Conservation (phyloP, 257 asterid genomes). For the Oldenlandia corymbosa region DNA sequence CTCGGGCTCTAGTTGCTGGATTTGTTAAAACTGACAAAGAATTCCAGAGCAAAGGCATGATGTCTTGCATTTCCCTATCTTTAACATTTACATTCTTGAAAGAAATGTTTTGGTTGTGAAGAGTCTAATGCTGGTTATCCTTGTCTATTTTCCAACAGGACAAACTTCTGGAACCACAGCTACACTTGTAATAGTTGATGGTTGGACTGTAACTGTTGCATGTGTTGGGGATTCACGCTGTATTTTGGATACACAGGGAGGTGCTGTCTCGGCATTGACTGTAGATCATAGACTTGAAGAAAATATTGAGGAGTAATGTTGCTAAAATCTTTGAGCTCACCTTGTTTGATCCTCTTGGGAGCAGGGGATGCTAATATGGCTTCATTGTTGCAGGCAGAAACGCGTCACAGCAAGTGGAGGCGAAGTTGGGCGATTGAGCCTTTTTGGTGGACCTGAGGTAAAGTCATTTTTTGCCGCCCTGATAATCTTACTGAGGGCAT, state of each 20-base stretch:
- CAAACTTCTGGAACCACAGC: conserved; percentile 93
- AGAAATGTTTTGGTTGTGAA: background rate
- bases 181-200: conserved; percentile 73
- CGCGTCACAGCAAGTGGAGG: conserved; percentile 94
- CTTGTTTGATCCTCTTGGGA: background rate
- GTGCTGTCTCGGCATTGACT: conserved; percentile 54
- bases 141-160: conserved; percentile 32
- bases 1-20: conserved; percentile 85
- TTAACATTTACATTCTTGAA: background rate
- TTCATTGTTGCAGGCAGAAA: conserved; percentile 48
- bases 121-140: conserved; percentile 1
- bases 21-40: conserved; percentile 87
- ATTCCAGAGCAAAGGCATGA: conserved; percentile 70
- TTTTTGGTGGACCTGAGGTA: conserved; percentile 72
- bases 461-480: background rate
- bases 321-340: background rate
- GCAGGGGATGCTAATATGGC: conserved; percentile 4
- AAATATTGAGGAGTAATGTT: conserved; percentile 63
- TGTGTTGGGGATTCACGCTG: conserved; percentile 94
- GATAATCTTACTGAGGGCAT: background rate
- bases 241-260: conserved; percentile 70
- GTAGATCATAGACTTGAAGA: conserved; percentile 94
- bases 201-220: conserved; percentile 89
- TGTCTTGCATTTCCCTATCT: conserved; percentile 11
- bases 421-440: conserved; percentile 74